Evolutionary conservation across 495 filamentous ascomycete species (phyloP), one percentile per base, ranked within the genome.

Genomic region (Aeminium ludgeri): DNA sequence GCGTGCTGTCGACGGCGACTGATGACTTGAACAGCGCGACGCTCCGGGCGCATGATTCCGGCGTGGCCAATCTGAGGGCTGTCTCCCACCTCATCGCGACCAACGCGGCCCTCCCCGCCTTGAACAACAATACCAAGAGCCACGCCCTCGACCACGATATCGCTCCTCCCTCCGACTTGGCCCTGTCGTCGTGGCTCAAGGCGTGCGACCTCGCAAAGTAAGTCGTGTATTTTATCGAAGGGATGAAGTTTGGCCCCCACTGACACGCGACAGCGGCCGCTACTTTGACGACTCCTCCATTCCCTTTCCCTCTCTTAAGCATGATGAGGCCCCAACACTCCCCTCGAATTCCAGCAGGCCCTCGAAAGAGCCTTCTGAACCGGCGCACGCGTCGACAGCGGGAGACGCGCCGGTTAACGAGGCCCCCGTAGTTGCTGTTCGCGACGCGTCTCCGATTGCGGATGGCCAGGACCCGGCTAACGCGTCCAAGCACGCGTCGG

Each of bases 201-300:
- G 70, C 69, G 44, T 78, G 75, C 60, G 78, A 86, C 49, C 73
- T 92, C 40, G 52, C 74, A 39, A 75, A 76, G 86, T 92, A 74
- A 62, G 79, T 72, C 19, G 34, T 15, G 15, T 30, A n/a, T 30
- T 23, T 8, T 16, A 34, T 34, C 15, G 23, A 11, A 20, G 19
- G 34, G 19, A 20, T 10, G 11, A 19, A 6, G 6, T 10, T 7
- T 39, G 28, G n/a, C 28, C 28, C 28, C 28, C 25, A 29, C 41
- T 36, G 18, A 30, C 41, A 15, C 29, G 41, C 41, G 6, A 18
- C 57, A 87, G 82, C 67, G 78, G 78, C 40, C 76, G 72, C 40
- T 70, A 62, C 53, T 76, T 87, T 50, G 68, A 83, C 55, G 74
- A 80, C 59, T 58, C 70, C 29, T 78, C 75, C 41, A 68, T 91